A percentile compares a stretch with the other conserved stretches of the same genome.
Conservation (phyloP, 768 basidiomycete species). For the Suillus clintonianus region DNA sequence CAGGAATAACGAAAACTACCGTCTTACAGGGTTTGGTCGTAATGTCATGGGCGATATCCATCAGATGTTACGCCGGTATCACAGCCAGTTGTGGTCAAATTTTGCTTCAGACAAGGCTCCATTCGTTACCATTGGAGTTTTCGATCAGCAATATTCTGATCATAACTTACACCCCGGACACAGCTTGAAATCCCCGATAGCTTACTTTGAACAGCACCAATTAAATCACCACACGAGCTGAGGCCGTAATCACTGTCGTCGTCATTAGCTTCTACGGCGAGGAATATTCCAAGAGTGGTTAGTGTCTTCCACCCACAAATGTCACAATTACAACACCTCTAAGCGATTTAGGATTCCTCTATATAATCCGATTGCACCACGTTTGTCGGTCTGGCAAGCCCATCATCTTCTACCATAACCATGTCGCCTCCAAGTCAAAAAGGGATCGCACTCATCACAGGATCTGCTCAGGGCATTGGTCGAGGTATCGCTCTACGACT, state of each 20-base stretch:
- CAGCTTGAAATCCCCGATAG: neutral
- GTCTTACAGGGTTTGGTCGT: neutral
- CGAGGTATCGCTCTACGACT: conserved; percentile 27
- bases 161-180: neutral
- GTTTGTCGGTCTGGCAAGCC: neutral
- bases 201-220: neutral
- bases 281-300: neutral
- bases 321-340: no score
- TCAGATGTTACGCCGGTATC: neutral
- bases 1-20: neutral
- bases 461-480: conserved; percentile 26
- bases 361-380: neutral
- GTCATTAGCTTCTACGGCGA: neutral
- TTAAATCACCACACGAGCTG: no score
- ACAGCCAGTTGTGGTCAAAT: neutral
- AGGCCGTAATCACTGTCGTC: neutral
- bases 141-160: neutral
- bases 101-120: neutral
- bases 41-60: neutral
- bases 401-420: neutral
- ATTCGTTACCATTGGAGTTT: neutral
- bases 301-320: neutral
- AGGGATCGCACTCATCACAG: conserved; percentile 26
- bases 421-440: conserved; percentile 7
- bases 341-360: neutral